Evolutionary conservation across 2,329 filamentous ascomycete species (phyloP).

Genomic region (Dryadomyces sulphureus): DNA sequence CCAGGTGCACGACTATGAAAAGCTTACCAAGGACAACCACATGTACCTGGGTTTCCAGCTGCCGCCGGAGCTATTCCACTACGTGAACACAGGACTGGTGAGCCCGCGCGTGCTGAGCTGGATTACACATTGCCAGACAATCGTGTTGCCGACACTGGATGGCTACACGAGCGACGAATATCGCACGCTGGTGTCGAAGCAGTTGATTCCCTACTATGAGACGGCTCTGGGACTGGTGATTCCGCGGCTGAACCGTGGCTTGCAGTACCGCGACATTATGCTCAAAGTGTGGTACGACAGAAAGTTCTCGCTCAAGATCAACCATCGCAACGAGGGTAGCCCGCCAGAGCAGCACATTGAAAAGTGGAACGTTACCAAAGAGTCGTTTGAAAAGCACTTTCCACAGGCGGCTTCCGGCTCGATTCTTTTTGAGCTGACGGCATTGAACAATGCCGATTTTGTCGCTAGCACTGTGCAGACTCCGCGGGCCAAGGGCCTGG

Average conservation of each 20-base stretch:
- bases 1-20: slow-evolving; percentile 55
- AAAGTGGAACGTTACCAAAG: slow-evolving; percentile 62
- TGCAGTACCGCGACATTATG: slow-evolving; percentile 63
- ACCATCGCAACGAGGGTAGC: slow-evolving; percentile 35
- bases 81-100: slow-evolving; percentile 71
- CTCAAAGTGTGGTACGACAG: slow-evolving; percentile 76
- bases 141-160: slow-evolving; percentile 73
- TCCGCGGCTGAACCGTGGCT: slow-evolving; percentile 67
- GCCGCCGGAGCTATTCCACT: slow-evolving; percentile 80
- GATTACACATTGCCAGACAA: slow-evolving; percentile 65
- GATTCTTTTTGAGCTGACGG: slow-evolving; percentile 46
- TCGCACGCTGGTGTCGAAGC: slow-evolving; percentile 58
- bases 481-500: slow-evolving; percentile 37
- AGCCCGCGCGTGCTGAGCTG: slow-evolving; percentile 66
- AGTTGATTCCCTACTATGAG: slow-evolving; percentile 60
- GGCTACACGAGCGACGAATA: slow-evolving; percentile 70
- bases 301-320: slow-evolving; percentile 52
- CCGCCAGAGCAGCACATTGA: slow-evolving; percentile 30
- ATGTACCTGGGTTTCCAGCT: slow-evolving; percentile 83
- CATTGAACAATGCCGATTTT: slow-evolving; percentile 56
- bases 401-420: slow-evolving; percentile 28
- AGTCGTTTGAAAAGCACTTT: slow-evolving; percentile 32
- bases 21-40: slow-evolving; percentile 69
- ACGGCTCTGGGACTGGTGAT: slow-evolving; percentile 66
- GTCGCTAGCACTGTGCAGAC: slow-evolving; percentile 51